Percentiles rank a stretch among this genome's conserved stretches.
phyloP scores from a whole-genome alignment of 1,139 yeast species.

The Sugiyamaella castrensis region DNA sequence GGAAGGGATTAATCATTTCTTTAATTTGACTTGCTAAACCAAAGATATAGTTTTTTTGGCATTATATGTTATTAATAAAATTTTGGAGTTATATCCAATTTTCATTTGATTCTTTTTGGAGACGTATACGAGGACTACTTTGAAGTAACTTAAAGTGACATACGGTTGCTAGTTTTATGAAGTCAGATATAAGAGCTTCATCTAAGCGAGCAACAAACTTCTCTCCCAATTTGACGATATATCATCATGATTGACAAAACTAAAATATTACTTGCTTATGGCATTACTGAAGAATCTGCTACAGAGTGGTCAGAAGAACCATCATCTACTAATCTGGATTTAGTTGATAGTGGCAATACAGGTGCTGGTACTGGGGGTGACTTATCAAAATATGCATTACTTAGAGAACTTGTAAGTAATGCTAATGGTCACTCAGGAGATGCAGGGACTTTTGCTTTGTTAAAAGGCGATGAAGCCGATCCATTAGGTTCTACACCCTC shows the following conservation, averaged over 20 bases:
- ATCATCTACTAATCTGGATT: slow-evolving; percentile 10
- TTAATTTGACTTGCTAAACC: no score
- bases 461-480: slow-evolving; percentile 38
- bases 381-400: slow-evolving; percentile 28
- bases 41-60: no score
- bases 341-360: slow-evolving; percentile 1
- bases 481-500: slow-evolving; percentile 39
- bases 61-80: no score
- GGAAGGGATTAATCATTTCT: no score
- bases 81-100: no score
- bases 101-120: no score
- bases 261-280: slow-evolving; percentile 26
- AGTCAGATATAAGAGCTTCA: no score
- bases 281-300: slow-evolving; percentile 32
- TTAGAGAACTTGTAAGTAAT: slow-evolving; percentile 28
- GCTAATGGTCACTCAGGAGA: slow-evolving; percentile 5
- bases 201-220: no score
- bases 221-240: neutral
- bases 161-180: no score
- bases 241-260: slow-evolving; percentile 8
- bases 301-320: slow-evolving; percentile 29
- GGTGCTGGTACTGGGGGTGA: slow-evolving; percentile 19
- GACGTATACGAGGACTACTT: no score
- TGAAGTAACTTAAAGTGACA: no score
- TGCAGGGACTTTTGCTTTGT: slow-evolving; percentile 21